These are phyloP conservation scores for Cryptococcus maquisensis DNA, from an alignment of 1,284 basidiomycete species.

Conservation along the genomic window DNA sequence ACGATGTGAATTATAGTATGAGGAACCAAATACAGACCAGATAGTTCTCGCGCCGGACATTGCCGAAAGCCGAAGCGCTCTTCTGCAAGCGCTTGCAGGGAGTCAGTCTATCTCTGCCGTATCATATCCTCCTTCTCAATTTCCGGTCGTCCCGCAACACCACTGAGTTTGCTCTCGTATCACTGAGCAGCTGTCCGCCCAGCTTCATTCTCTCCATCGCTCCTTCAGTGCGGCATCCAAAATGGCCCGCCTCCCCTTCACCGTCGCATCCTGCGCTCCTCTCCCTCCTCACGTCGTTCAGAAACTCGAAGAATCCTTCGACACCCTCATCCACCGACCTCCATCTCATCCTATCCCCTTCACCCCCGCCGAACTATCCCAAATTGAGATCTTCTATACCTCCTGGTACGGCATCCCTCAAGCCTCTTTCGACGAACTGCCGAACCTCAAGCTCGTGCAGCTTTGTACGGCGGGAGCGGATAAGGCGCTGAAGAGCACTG, in stretches of 20 bases:
- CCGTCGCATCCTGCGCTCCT: constrained; percentile 6
- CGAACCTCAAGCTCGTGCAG: constrained; percentile 35
- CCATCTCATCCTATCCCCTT: neutral
- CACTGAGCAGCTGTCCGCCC: too few relatives aligned
- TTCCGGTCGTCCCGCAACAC: too few relatives aligned
- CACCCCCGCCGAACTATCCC: constrained; percentile 4
- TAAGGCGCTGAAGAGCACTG: constrained; percentile 13
- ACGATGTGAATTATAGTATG: too few relatives aligned
- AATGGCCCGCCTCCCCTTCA: constrained; percentile 2
- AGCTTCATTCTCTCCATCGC: too few relatives aligned
- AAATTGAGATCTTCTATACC: constrained; percentile 14
- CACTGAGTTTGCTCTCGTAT: too few relatives aligned
- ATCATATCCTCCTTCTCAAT: too few relatives aligned
- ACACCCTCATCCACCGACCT: constrained; percentile 6
- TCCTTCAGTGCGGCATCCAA: too few relatives aligned
- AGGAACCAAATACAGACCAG: too few relatives aligned
- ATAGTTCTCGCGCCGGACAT: too few relatives aligned
- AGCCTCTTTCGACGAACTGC: constrained; percentile 19
- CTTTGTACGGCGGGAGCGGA: constrained; percentile 37
- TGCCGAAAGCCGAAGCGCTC: too few relatives aligned
- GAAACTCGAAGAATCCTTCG: constrained; percentile 4
- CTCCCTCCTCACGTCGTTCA: constrained; percentile 1
- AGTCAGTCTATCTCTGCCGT: too few relatives aligned
- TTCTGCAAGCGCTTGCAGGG: too few relatives aligned
- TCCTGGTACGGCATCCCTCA: constrained; percentile 4